A percentile compares a stretch with the other conserved stretches of the same genome.
phyloP scores from a whole-genome alignment of 1,284 basidiomycete genomes.

The Exsudoporus floridanus region DNA sequence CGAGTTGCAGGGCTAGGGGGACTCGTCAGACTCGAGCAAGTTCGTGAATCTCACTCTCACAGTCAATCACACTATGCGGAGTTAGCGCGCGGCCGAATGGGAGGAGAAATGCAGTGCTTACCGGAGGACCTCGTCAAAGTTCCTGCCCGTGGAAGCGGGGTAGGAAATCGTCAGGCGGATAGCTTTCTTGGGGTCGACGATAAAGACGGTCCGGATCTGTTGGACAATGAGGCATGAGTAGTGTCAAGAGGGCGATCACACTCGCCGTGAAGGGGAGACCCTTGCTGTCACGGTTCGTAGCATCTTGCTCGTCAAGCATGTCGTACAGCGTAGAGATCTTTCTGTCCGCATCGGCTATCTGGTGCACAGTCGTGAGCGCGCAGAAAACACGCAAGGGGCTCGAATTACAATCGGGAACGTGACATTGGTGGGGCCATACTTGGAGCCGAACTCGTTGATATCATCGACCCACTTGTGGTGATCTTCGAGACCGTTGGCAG shows the following conservation, averaged over 20 bases:
- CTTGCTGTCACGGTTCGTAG: constrained; percentile 92
- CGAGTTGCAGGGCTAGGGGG: constrained; percentile 76
- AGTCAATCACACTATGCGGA: constrained; percentile 59
- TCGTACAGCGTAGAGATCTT: constrained; percentile 85
- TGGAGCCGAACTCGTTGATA: constrained; percentile 78
- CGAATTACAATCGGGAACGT: constrained; percentile 84
- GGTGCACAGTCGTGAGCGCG: constrained; percentile 5
- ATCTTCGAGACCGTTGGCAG: constrained; percentile 85
- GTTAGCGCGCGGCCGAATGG: constrained; percentile 9
- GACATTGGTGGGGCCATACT: constrained; percentile 68
- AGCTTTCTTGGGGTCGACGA: constrained; percentile 90
- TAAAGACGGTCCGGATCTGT: constrained; percentile 92
- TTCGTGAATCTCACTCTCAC: constrained; percentile 32
- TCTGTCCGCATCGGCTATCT: constrained; percentile 92
- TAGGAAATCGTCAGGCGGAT: constrained; percentile 91
- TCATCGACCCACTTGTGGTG: constrained; percentile 93
- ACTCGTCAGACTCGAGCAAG: constrained; percentile 5
- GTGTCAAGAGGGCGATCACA: constrained; percentile 4
- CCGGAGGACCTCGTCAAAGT: constrained; percentile 89
- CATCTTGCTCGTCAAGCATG: constrained; percentile 95
- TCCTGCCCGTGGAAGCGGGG: constrained; percentile 83
- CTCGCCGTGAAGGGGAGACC: constrained; percentile 77
- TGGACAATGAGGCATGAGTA: constrained; percentile 6
- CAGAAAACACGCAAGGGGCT: constrained; percentile 10
- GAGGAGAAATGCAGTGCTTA: constrained; percentile 32